A percentile compares a stretch with the other conserved stretches of the same genome.
Conservation (phyloP, 805 yeast species). For the Ogataea trehalophila region DNA sequence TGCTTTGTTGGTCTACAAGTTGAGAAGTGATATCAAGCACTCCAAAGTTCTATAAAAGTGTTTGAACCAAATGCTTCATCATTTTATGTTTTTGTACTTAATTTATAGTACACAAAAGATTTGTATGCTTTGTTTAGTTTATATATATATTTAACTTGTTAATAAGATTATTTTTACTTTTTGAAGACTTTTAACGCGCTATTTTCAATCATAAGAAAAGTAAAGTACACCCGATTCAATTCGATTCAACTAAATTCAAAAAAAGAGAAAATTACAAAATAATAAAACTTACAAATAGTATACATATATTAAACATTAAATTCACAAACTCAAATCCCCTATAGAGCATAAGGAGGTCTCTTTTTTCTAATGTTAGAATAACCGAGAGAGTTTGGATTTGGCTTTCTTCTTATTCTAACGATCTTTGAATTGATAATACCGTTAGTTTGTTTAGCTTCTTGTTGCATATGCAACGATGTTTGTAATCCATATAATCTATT, state of each 20-base stretch:
- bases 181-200: too few relatives aligned
- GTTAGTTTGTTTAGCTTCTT: constrained; percentile 22
- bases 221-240: too few relatives aligned
- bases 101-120: too few relatives aligned
- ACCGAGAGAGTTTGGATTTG: constrained; percentile 45
- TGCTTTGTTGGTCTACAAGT: constrained; percentile 43
- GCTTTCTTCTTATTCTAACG: constrained; percentile 38
- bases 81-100: too few relatives aligned
- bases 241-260: neutral
- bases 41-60: constrained; percentile 44
- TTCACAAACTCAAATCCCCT: neutral
- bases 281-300: neutral
- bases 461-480: constrained; percentile 21
- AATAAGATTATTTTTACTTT: too few relatives aligned
- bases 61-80: too few relatives aligned
- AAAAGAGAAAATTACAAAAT: neutral
- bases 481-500: constrained; percentile 21
- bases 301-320: neutral
- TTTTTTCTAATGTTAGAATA: constrained; percentile 39
- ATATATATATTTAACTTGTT: too few relatives aligned
- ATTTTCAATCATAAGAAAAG: too few relatives aligned
- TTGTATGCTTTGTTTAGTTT: too few relatives aligned
- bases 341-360: constrained; percentile 39
- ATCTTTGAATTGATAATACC: constrained; percentile 33
- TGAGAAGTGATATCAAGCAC: constrained; percentile 60